Base-by-base conservation (phyloP, 2,329 filamentous ascomycete genomes). In the Neofusicoccum laricinum region DNA sequence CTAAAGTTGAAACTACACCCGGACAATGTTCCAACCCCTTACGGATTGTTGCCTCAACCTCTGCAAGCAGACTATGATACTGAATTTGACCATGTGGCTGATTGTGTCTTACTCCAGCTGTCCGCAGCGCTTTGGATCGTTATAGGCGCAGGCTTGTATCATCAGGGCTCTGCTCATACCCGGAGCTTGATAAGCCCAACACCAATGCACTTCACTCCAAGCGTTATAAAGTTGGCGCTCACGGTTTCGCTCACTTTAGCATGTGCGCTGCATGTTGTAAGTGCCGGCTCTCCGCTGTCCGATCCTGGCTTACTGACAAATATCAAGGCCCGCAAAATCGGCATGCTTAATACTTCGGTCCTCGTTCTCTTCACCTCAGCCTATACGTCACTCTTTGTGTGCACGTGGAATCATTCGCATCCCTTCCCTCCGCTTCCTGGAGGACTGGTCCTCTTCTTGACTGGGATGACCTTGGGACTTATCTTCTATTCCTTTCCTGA, bases 381-480 rank as follows among this genome's bases (percentile, higher is more conserved):
- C 14, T 64, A 14, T 8, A 30, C 19, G 7, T 50, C 40, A 19
- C 41, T 57, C 36, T 48, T 64, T 14, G 12, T 38, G 8, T 14
- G 17, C 10, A 53, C 50, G 7, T 64, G 62, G 62, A 59, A 59
- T 5, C 50, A 64, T 36, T 46, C 38, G 3, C 53, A 57, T 21
- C 62, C 62, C 6, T 64, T 57, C 15, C 62, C 62, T n/a, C 62
- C 62, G 25, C 34, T 49, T 4, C 32, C 62, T 17, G 51, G 53
- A 30, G 53, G 50, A 7, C 10, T 49, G 17, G 41, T 50, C 7
- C 19, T 64, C 19, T 21, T 50, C 4, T 12, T 64, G 17, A 32
- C 19, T 3, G 45, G 30, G 1, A 49, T 59, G 62, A 40, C 21
- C 10, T 19, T 64, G 10, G 25, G 17, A 15, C n/a, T 64, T 3